Evolutionary conservation across 257 asterid genomes (phyloP).

Genomic region (Solanum acaule): DNA sequence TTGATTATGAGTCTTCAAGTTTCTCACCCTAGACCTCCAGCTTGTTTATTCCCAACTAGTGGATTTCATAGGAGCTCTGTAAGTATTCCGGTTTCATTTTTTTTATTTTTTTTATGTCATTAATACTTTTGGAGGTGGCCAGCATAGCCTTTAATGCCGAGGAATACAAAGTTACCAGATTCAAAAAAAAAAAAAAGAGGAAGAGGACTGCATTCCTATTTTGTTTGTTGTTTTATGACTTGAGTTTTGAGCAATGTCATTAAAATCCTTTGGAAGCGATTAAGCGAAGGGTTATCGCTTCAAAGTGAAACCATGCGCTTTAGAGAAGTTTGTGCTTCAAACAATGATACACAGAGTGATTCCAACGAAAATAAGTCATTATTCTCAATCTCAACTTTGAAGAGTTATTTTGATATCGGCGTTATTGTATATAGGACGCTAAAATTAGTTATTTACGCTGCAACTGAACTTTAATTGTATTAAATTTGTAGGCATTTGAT

Average conservation of each 20-base stretch:
- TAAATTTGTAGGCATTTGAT: background rate
- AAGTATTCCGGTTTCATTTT: background rate
- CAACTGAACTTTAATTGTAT: background rate
- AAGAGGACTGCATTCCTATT: conserved; percentile 5
- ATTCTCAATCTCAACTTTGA: background rate
- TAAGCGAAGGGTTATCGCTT: background rate
- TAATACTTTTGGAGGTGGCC: background rate
- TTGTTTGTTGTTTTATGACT: background rate
- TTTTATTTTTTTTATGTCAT: background rate
- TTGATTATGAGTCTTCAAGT: background rate
- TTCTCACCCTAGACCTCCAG: background rate
- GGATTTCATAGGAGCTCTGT: background rate
- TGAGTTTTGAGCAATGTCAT: background rate
- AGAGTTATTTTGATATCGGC: background rate
- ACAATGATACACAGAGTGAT: background rate
- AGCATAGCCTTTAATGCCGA: background rate
- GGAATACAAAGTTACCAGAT: background rate
- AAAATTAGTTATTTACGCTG: background rate
- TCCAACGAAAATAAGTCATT: background rate
- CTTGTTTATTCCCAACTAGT: background rate
- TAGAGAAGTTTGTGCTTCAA: background rate
- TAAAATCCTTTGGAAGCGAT: background rate
- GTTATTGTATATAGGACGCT: background rate
- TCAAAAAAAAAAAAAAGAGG: background rate
- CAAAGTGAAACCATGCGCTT: background rate